Conservation (phyloP, 768 basidiomycete species). For the Nevesoporus exiguus region DNA sequence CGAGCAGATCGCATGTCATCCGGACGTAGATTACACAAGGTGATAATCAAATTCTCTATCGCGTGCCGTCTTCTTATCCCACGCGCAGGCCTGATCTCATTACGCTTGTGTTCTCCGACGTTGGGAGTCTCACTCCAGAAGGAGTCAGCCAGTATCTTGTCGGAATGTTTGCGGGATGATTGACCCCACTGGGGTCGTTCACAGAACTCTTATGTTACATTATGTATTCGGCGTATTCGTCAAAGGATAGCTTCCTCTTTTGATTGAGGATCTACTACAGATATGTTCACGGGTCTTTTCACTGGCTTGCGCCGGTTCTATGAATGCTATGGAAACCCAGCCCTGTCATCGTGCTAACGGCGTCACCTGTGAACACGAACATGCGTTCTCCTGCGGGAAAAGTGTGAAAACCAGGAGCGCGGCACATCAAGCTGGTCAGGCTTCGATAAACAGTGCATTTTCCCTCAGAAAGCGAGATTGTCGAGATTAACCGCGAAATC, state of each 20-base stretch:
- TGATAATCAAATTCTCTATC: conserved; percentile 30
- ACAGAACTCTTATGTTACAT: background rate
- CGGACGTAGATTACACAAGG: conserved; percentile 94
- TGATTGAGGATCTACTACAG: conserved; percentile 19
- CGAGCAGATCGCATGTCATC: conserved; percentile 79
- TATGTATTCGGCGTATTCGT: conserved; percentile 16
- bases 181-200: conserved; percentile 9
- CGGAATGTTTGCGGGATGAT: conserved; percentile 83
- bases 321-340: conserved; percentile 6
- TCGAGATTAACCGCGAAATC: conserved; percentile 24
- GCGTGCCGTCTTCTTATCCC: conserved; percentile 23
- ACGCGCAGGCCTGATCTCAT: conserved; percentile 80
- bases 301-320: conserved; percentile 15
- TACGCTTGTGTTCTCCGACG: conserved; percentile 89
- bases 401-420: conserved; percentile 5
- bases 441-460: conserved; percentile 17
- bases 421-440: conserved; percentile 25
- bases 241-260: conserved; percentile 38
- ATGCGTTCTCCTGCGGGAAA: conserved; percentile 20
- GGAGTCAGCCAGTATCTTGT: conserved; percentile 94
- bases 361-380: conserved; percentile 13
- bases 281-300: conserved; percentile 19
- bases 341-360: conserved; percentile 7
- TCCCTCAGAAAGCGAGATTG: conserved; percentile 19
- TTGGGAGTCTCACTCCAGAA: conserved; percentile 89